Evolutionary conservation across 768 basidiomycete genomes (phyloP).

Genomic region (Saitozyma podzolica): DNA sequence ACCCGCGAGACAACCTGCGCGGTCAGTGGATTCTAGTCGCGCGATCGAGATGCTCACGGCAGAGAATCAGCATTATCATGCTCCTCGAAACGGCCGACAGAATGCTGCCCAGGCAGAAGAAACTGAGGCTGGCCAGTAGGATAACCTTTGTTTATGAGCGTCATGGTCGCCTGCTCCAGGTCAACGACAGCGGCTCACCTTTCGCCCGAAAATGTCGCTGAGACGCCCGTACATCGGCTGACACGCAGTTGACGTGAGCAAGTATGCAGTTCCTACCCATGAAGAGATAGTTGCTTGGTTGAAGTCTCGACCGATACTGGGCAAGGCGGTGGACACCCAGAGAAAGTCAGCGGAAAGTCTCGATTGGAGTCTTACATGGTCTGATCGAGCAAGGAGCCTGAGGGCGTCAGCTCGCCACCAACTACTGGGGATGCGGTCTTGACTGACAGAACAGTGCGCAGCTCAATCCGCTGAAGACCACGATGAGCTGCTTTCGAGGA

Average conservation of each 20-base stretch:
- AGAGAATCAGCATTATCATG: constrained; percentile 68
- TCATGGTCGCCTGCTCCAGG: too few relatives aligned
- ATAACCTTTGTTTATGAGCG: constrained; percentile 35
- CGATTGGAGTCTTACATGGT: constrained; percentile 56
- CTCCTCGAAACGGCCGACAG: constrained; percentile 63
- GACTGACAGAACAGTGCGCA: constrained; percentile 60
- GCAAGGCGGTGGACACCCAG: constrained; percentile 67
- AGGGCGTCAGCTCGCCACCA: too few relatives aligned
- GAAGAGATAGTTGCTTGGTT: constrained; percentile 64
- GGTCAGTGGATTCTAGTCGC: constrained; percentile 72
- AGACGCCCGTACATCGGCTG: constrained; percentile 57
- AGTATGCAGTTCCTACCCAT: constrained; percentile 73
- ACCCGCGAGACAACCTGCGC: constrained; percentile 67
- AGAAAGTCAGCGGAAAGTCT: too few relatives aligned
- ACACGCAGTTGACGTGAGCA: constrained; percentile 58
- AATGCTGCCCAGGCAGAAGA: constrained; percentile 68
- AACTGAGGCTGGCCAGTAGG: constrained; percentile 61
- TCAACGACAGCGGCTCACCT: constrained; percentile 41
- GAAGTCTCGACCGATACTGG: constrained; percentile 68
- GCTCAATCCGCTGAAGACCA: constrained; percentile 64
- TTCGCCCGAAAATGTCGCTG: constrained; percentile 58
- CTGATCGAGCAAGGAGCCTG: constrained; percentile 62
- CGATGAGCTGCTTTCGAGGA: constrained; percentile 64
- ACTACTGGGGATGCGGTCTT: too few relatives aligned
- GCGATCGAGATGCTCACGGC: constrained; percentile 61